Conservation (phyloP, 768 basidiomycete species). For the Pleurotus citrinopileatus region DNA sequence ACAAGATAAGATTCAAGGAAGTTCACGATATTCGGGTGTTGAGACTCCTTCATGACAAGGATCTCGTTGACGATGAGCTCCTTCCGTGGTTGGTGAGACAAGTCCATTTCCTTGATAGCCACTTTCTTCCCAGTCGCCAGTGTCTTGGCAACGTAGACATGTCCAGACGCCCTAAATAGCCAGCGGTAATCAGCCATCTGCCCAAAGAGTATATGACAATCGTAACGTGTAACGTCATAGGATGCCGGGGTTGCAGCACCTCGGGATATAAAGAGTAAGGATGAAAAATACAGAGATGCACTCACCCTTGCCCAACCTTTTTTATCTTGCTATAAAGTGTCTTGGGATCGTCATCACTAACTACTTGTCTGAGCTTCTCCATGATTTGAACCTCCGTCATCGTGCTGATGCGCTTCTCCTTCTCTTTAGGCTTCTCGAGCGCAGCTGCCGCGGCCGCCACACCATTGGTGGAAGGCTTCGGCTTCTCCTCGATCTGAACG, state of each 20-base stretch:
- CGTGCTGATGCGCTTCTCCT: conserved; percentile 90
- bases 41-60: conserved; percentile 97
- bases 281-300: conserved; percentile 19
- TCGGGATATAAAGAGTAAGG: not conserved
- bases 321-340: conserved; percentile 92
- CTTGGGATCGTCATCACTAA: conserved; percentile 85
- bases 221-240: not conserved
- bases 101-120: conserved; percentile 98
- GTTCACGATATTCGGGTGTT: conserved; percentile 97
- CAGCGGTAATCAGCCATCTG: conserved; percentile 15
- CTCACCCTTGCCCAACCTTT: conserved; percentile 98
- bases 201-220: not conserved
- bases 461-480: conserved; percentile 40
- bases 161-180: conserved; percentile 80
- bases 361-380: conserved; percentile 92
- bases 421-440: conserved; percentile 73
- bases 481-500: conserved; percentile 45
- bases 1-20: conserved; percentile 90
- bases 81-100: conserved; percentile 92
- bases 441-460: conserved; percentile 70
- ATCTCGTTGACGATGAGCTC: conserved; percentile 98
- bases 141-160: conserved; percentile 96
- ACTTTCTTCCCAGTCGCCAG: conserved; percentile 82
- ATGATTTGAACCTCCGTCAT: conserved; percentile 98
- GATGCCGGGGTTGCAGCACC: conserved; percentile 1